Conservation (phyloP, 441 rosid genomes). For the Gossypium laxum region DNA sequence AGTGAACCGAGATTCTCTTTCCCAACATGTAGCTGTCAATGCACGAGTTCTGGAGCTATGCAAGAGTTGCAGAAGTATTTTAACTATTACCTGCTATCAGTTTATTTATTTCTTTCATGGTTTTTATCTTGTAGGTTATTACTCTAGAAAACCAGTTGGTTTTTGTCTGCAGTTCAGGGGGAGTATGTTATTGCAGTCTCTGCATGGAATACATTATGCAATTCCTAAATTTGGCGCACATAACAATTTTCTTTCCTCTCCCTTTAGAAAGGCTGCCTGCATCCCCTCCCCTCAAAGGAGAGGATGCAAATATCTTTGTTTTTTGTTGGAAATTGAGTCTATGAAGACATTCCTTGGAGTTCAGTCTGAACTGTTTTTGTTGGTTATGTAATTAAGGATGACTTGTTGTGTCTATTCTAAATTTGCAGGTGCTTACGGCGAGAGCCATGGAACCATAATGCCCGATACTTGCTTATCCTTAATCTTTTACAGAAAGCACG, state of each 20-base stretch:
- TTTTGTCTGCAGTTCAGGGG: not conserved
- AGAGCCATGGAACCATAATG: constrained; percentile 71
- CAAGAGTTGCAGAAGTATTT: constrained; percentile 61
- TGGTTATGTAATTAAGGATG: constrained; percentile 3
- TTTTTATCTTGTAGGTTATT: not conserved
- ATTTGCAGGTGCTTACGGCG: constrained; percentile 53
- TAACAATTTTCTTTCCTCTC: constrained; percentile 5
- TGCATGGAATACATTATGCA: not conserved
- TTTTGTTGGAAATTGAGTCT: constrained; percentile 1
- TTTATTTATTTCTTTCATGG: not conserved
- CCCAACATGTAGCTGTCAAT: constrained; percentile 62
- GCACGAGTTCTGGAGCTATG: constrained; percentile 40
- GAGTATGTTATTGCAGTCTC: not conserved
- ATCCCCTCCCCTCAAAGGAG: not conserved
- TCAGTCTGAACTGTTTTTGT: not conserved
- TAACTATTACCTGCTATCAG: constrained; percentile 8
- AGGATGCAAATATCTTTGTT: not conserved
- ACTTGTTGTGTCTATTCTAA: constrained; percentile 18
- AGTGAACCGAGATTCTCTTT: constrained; percentile 56
- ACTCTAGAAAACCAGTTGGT: not conserved
- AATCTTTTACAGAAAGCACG: constrained; percentile 77
- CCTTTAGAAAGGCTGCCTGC: not conserved
- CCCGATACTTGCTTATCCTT: constrained; percentile 62
- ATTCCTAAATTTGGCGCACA: not conserved
- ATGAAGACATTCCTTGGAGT: constrained; percentile 5